Evolutionary conservation across 176 grass and related monocot genomes (phyloP).

Genomic region (Oryza nivara): DNA sequence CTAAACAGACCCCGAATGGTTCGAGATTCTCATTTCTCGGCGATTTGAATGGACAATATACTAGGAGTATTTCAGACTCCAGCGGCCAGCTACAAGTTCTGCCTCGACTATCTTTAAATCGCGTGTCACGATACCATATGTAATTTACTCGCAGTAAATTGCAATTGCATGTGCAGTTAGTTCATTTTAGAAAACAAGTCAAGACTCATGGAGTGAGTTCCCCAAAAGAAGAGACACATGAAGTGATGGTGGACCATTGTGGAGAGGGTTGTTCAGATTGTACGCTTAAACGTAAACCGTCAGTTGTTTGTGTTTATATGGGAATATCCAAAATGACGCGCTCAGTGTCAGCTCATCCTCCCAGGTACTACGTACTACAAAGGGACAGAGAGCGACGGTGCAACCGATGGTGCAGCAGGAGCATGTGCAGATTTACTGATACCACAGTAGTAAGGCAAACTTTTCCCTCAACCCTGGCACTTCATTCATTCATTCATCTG

Average conservation of each 20-base stretch:
- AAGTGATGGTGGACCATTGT: background rate
- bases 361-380: background rate
- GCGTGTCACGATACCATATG: too few relatives aligned
- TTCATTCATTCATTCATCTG: too few relatives aligned
- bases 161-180: background rate
- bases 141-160: background rate
- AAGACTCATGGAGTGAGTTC: too few relatives aligned
- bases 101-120: too few relatives aligned
- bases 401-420: background rate
- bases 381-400: background rate
- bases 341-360: background rate
- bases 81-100: too few relatives aligned
- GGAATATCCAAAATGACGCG: background rate
- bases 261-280: background rate
- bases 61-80: too few relatives aligned
- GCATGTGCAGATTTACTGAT: background rate
- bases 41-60: too few relatives aligned
- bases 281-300: conserved; percentile 10
- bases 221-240: too few relatives aligned
- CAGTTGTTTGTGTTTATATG: background rate
- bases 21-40: too few relatives aligned
- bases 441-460: too few relatives aligned
- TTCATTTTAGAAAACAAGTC: background rate
- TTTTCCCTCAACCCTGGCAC: too few relatives aligned
- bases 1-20: too few relatives aligned